These are phyloP conservation scores for Zizania palustris DNA, from an alignment of 202 grass and related monocot genomes.

Conservation along the genomic window DNA sequence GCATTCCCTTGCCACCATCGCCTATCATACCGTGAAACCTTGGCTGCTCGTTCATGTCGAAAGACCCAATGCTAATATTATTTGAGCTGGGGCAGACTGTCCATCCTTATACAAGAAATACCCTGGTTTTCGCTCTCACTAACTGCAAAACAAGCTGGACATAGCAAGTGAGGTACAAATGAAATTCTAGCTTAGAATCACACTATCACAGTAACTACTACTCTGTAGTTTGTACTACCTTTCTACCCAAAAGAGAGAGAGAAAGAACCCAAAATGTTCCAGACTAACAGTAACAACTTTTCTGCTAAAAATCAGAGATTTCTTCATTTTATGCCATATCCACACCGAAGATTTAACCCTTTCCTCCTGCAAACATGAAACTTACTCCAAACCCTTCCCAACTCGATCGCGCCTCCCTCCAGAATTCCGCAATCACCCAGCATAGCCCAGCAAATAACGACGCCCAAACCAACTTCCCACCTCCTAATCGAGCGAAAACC, in stretches of 20 bases:
- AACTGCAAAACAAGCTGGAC: conserved; percentile 33
- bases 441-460: background rate
- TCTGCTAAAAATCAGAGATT: conserved; percentile 12
- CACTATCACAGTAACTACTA: background rate
- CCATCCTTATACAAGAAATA: conserved; percentile 40
- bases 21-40: conserved; percentile 62
- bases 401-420: conserved; percentile 14
- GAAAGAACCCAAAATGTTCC: background rate
- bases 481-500: conserved; percentile 10
- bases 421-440: conserved; percentile 19
- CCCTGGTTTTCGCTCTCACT: conserved; percentile 28
- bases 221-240: too few relatives aligned
- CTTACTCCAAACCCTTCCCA: conserved; percentile 16
- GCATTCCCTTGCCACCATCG: conserved; percentile 37
- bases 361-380: conserved; percentile 1
- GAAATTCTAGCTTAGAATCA: conserved; percentile 7
- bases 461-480: background rate
- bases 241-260: background rate
- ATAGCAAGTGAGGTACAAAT: conserved; percentile 9
- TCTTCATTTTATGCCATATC: background rate
- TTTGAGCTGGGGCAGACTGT: conserved; percentile 13
- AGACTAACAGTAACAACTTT: background rate
- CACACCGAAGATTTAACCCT: background rate
- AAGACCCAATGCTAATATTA: conserved; percentile 1
- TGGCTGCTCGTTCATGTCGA: conserved; percentile 42